Evolutionary conservation across 331 rosid genomes (phyloP), one percentile per base, ranked within the genome.

Genomic region (Stylosanthes scabra): DNA sequence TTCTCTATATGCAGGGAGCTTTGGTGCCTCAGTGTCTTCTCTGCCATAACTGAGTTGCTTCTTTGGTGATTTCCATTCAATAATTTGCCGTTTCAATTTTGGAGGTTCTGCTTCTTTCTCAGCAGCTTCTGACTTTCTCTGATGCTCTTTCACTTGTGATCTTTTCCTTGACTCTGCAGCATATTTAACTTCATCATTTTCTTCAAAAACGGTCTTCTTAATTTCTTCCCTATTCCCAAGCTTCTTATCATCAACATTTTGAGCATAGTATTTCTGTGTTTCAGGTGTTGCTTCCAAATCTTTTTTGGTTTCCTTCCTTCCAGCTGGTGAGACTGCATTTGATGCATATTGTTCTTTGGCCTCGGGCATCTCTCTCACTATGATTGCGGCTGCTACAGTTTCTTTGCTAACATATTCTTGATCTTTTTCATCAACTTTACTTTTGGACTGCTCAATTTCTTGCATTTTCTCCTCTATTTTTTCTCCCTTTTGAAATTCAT

Each of bases 171-270:
- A 14, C 29, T 59, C 66, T 7, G 3, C 46, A 52, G 16, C 66
- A 8, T 44, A 3, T 60, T 78, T 51, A 34, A 7, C 54, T 28
- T 44, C 47, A 11, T 72, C 68, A 37, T 31, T 57, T 66, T 72
- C 59, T 40, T 5, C 75, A 59, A 12, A 20, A 16, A 11, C 60
- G 31, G 4, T 6, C 27, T 63, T 7, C 11, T 31, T 13, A 31
- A 29, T 49, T 59, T 54, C 72, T 3, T 60, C 74, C 25, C 54
- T 31, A 29, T 25, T 50, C 61, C 34, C n/a, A 7, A 15, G 55
- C 70, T 73, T 68, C 65, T 68, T 77, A 42, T 56, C 74, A 6
- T 41, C 2, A 13, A 73, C 58, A 47, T 51, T 50, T 68, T 63
- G 60, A 68, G 49, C 7, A 11, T 2, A 40, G 54, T n/a, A 5